Conservation (phyloP, 805 yeast genomes). For the Jamesozyma piceae region DNA sequence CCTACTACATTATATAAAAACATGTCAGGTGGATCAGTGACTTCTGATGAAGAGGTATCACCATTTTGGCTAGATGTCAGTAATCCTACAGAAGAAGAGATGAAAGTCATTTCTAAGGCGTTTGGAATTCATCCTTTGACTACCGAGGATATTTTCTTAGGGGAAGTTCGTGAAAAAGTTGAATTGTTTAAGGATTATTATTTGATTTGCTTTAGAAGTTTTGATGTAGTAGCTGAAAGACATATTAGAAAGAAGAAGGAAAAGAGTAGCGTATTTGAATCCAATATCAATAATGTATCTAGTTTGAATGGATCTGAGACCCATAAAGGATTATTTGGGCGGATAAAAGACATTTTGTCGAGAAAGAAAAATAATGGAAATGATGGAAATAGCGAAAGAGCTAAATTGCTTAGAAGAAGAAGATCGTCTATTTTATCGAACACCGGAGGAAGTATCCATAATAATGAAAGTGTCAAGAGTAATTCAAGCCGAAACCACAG, state of each 20-base stretch:
- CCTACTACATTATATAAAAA: slow-evolving; percentile 9
- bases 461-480: slow-evolving; percentile 4
- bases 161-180: slow-evolving; percentile 92
- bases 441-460: slow-evolving; percentile 1
- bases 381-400: slow-evolving; percentile 1
- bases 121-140: slow-evolving; percentile 95
- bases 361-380: not conserved
- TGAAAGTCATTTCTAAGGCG: slow-evolving; percentile 82
- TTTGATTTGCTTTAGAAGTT: slow-evolving; percentile 79
- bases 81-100: slow-evolving; percentile 92
- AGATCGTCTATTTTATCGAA: slow-evolving; percentile 6
- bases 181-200: slow-evolving; percentile 87
- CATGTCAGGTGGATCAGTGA: slow-evolving; percentile 7
- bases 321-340: not conserved
- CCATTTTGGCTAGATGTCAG: slow-evolving; percentile 93
- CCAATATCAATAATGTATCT: slow-evolving; percentile 1
- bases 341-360: not conserved
- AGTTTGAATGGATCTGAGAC: slow-evolving; percentile 3
- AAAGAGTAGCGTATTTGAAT: slow-evolving; percentile 16
- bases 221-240: slow-evolving; percentile 71
- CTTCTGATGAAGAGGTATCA: slow-evolving; percentile 32
- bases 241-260: slow-evolving; percentile 43
- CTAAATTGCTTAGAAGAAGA: slow-evolving; percentile 5
- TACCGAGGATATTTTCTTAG: slow-evolving; percentile 86
- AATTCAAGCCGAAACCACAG: slow-evolving; percentile 11